Base-by-base conservation (phyloP, 805 yeast species). In the Starmerella riodocensis region DNA sequence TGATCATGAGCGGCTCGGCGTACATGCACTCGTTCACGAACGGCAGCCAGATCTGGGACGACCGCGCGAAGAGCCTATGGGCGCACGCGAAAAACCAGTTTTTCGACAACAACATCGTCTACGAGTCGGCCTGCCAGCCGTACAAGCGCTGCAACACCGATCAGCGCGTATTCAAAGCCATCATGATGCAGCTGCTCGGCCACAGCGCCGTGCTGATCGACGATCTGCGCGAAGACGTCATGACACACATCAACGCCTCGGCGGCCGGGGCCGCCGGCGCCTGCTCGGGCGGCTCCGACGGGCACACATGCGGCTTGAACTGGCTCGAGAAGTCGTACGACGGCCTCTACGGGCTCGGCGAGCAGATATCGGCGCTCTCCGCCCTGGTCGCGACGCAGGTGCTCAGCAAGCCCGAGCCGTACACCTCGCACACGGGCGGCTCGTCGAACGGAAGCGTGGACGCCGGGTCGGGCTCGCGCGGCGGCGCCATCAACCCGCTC, bases 221-320 rank as follows among this genome's bases (percentile, higher is more conserved):
- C 2, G 59, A 64, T 29, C 63, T 78, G 4, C 59, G 55, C 34
- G 67, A 65, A 36, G 53, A 58, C 4, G 71, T 79, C 46, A 61
- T 64, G 53, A 45, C 58, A 6, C 61, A 67, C 51, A 50, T 78
- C 27, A 64, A 63, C 23, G 59, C 65, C 24, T 73, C 77, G 17
- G 80, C 83, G 2, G 41, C 46, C 19, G 94, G 76, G 21, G 94
- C 93, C 1, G 88, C 86, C 2, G 61, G 61, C 36, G 71, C 88
- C 1, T 83, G 94, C 60, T 63, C 76, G 1, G 94, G 94, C 43
- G 93, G 93, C 49, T 36, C 59, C 1, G 94, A 83, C 55, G 78
- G 79, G 8, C 74, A 76, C 49, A 83, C 94, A 0, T 84, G 94
- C 62, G 93, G 94, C 33, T 57, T 68, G 39, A 64, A 76, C 57